Conservation (phyloP, 2,329 filamentous ascomycete species). For the Teratosphaeriaceae sp. region DNA sequence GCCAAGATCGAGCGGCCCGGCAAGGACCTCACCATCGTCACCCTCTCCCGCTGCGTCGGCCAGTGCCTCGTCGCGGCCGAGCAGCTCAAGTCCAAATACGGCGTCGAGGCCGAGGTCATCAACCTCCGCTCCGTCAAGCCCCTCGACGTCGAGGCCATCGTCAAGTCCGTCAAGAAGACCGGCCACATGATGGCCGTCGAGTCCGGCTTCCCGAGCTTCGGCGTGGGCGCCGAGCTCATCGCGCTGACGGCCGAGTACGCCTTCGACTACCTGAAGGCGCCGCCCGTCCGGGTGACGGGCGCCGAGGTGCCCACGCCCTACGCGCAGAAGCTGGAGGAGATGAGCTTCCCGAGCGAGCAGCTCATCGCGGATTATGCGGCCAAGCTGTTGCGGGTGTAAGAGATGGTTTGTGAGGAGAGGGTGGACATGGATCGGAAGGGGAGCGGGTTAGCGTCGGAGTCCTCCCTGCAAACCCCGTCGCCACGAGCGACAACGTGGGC, state of each 20-base stretch:
- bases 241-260: constrained; percentile 95
- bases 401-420: neutral
- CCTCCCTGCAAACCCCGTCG: neutral
- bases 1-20: constrained; percentile 96
- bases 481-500: neutral
- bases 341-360: constrained; percentile 87
- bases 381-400: constrained; percentile 73
- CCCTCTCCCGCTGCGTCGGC: constrained; percentile 90
- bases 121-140: constrained; percentile 98
- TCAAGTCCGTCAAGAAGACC: constrained; percentile 99
- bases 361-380: constrained; percentile 82
- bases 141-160: constrained; percentile 86
- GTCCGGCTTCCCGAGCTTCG: constrained; percentile 93
- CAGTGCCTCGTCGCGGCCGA: constrained; percentile 85
- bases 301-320: constrained; percentile 97
- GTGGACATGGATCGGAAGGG: neutral
- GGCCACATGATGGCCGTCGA: constrained; percentile 85
- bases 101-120: constrained; percentile 91
- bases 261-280: constrained; percentile 95
- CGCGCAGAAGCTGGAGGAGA: constrained; percentile 83
- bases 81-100: constrained; percentile 91
- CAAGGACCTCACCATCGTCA: constrained; percentile 93
- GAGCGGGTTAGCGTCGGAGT: neutral
- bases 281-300: constrained; percentile 88
- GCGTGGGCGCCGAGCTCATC: constrained; percentile 86